Evolutionary conservation across 1,284 basidiomycete genomes (phyloP), one percentile per base, ranked within the genome.

Genomic region (Termitomyces sp.): DNA sequence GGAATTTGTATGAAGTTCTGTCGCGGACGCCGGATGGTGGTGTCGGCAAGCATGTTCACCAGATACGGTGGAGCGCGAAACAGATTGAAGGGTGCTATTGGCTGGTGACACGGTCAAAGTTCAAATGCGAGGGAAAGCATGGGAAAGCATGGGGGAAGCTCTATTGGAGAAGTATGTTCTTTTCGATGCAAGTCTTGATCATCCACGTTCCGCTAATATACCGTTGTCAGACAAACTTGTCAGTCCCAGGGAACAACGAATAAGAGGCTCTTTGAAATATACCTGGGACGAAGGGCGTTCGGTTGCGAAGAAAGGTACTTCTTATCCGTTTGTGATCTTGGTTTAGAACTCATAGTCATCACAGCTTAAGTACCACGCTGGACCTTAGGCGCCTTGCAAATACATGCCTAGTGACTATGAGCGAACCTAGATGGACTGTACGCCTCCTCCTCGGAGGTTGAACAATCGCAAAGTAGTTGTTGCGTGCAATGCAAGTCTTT

Each of bases 101-200:
- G 86, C 68, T 80, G 45, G 76, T 93, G 42, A 88, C 86, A 6
- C 73, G 78, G 60, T 78, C 85, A 24, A 71, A 72, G 54, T 77
- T 91, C 60, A 88, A 89, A 67, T 71, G 73, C 38, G 81, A 83
- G 59, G 86, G 87, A n/a, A 73, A 67, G 30, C 83, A 87, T 58
- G 90, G 88, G 3, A 88, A 84, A 63, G 88, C 80, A 10, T 91
- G 86, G 86, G 90, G 90, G 5, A 73, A 75, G 53, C 67, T 90
- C 10, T 76, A 81, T 50, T 92, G 89, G 88, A 81, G 77, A 73
- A 88, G 89, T 90, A 41, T 51, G 84, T 68, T 24, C 21, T n/a
- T n/a, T 16, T 24, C n/a, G 33, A 21, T 37, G n/a, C 34, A n/a
- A 37, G 10, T 35, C 19, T 26, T 43, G 34, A 41, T 24, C 14